These are phyloP conservation scores for Pyrenula massariospora DNA, from an alignment of 495 filamentous ascomycete species.

Conservation along the genomic window DNA sequence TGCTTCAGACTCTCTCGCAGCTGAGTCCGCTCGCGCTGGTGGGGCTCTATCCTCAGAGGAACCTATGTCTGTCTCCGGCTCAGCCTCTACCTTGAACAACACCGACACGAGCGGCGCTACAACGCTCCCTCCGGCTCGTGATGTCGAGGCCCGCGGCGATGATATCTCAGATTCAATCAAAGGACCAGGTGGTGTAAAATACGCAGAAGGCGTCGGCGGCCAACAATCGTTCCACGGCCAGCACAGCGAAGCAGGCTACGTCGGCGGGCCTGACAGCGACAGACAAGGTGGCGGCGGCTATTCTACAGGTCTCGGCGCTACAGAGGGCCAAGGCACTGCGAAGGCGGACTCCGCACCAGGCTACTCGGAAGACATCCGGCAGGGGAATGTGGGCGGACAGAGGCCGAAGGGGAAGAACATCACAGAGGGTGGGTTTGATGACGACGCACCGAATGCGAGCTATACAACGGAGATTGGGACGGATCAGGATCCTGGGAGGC, in stretches of 20 bases:
- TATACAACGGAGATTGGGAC: constrained; percentile 48
- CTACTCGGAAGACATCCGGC: constrained; percentile 28
- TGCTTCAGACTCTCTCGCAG: constrained; percentile 53
- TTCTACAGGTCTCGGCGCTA: constrained; percentile 1
- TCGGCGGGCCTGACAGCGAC: constrained; percentile 27
- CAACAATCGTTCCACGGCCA: constrained; percentile 34
- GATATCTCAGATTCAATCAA: constrained; percentile 8
- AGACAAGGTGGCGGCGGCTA: constrained; percentile 21
- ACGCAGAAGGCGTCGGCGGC: constrained; percentile 37
- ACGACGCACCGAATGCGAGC: constrained; percentile 41
- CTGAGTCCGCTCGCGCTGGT: constrained; percentile 40
- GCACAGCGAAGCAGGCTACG: constrained; percentile 30
- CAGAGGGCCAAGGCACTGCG: constrained; percentile 12
- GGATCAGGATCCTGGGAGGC: constrained; percentile 49
- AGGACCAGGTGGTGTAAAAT: constrained; percentile 16
- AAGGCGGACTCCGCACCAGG: constrained; percentile 26
- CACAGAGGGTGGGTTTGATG: constrained; percentile 41
- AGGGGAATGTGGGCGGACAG: constrained; percentile 14
- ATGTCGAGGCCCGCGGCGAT: constrained; percentile 35
- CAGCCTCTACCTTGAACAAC: constrained; percentile 40
- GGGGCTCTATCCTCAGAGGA: constrained; percentile 40
- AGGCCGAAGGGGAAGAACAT: constrained; percentile 47
- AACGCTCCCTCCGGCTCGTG: constrained; percentile 35
- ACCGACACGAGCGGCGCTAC: constrained; percentile 41
- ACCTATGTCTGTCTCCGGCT: constrained; percentile 32